Evolutionary conservation across 345 rosid genomes (phyloP).

Genomic region (Arabis hirsuta): DNA sequence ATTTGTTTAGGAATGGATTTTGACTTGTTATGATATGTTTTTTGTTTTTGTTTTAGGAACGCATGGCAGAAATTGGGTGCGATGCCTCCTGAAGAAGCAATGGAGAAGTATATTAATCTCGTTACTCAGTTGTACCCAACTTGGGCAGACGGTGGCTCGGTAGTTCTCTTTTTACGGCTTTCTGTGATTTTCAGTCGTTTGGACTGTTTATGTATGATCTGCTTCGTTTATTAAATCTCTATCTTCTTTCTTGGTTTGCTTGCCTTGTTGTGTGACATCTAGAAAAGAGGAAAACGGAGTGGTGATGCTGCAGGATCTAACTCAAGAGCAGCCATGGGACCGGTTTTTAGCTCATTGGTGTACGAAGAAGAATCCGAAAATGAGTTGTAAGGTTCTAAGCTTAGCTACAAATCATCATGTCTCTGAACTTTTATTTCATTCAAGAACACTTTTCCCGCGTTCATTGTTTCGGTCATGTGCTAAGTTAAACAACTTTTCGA

Average conservation of each 20-base stretch:
- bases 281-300: conserved; percentile 58
- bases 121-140: conserved; percentile 84
- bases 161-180: conserved; percentile 32
- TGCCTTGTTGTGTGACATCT: conserved; percentile 8
- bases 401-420: conserved; percentile 10
- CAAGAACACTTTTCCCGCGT: not conserved
- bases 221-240: not conserved
- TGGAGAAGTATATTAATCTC: conserved; percentile 85
- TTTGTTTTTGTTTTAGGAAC: conserved; percentile 55
- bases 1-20: not conserved
- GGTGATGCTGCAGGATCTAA: conserved; percentile 49
- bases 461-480: not conserved
- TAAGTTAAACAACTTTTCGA: not conserved
- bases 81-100: conserved; percentile 95
- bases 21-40: conserved; percentile 2
- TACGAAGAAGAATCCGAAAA: conserved; percentile 77
- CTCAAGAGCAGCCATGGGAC: conserved; percentile 74
- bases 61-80: conserved; percentile 96
- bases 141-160: conserved; percentile 70
- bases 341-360: conserved; percentile 87
- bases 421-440: not conserved
- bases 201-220: conserved; percentile 2
- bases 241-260: conserved; percentile 19
- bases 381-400: conserved; percentile 77
- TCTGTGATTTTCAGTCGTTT: not conserved